Base-by-base conservation (phyloP, 164 flowering plant genomes). In the Saururus chinensis region DNA sequence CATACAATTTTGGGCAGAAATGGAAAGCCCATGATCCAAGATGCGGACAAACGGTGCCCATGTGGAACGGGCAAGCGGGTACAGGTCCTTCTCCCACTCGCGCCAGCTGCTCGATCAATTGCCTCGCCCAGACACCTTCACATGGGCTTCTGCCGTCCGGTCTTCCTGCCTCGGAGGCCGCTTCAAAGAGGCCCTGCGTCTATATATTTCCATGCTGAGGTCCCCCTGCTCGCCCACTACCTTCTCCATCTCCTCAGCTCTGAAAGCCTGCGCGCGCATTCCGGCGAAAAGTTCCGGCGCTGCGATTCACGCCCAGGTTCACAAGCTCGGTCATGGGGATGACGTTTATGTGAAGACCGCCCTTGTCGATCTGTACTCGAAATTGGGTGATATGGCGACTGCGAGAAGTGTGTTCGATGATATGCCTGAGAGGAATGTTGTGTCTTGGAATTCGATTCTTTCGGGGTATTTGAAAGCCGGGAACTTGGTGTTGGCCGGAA, bases 391-490 rank as follows among this genome's bases (percentile, higher is more conserved):
- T 40, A 71, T 70, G 60, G 71, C n/a, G 21, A 20, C 56, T 40
- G 77, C 81, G 3, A 68, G 57, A 19, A 67, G 25, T 63, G 73
- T 75, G 65, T 80, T 80, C 45, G 77, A 77, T 66, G 79, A 73
- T 53, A 75, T 77, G 75, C 24, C 53, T 17, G 70, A 51, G 40
- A 65, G 70, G 63, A 77, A 71, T 66, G 77, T 80, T 14, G 77
- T 77, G 45, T 70, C 79, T 9, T 79, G 83, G 83, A 79, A 79
- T 56, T 72, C 83, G n/a, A 35, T 79, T 45, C 40, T 79, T 7
- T 53, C 41, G 30, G 80, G 78, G 62, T 72, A 72, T 68, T 63
- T 72, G 59, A 79, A 63, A 41, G 56, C 56, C 13, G 78, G 78
- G 60, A 70, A 76, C 14, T 59, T 76, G 53, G 30, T 8, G 12